These are phyloP conservation scores for Hordeum vulgare DNA, from an alignment of 176 grass and related monocot species.

Conservation along the genomic window MorexV3_pseudomolecules_assembly NC_058521.1:17584080-17584579, in stretches of 20 bases:
- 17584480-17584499: not conserved
- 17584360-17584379: no score
- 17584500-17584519: not conserved
- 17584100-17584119: slow-evolving; percentile 23
- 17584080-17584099: slow-evolving; percentile 40
- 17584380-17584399: not conserved
- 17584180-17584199: slow-evolving; percentile 47
- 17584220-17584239: slow-evolving; percentile 35
- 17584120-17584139: slow-evolving; percentile 57
- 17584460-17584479: not conserved
- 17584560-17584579: no score
- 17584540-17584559: not conserved
- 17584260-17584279: not conserved
- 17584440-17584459: slow-evolving; percentile 18
- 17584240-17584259: not conserved
- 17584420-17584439: slow-evolving; percentile 53
- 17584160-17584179: slow-evolving; percentile 41
- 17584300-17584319: slow-evolving; percentile 33
- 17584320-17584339: not conserved
- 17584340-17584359: not conserved
- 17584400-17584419: not conserved
- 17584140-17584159: slow-evolving; percentile 2
- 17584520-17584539: not conserved
- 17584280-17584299: not conserved
- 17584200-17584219: slow-evolving; percentile 34